A percentile compares a stretch with the other conserved stretches of the same genome.
Conservation (phyloP, 208 protist genomes). For the Entamoeba moshkovskii region DNA sequence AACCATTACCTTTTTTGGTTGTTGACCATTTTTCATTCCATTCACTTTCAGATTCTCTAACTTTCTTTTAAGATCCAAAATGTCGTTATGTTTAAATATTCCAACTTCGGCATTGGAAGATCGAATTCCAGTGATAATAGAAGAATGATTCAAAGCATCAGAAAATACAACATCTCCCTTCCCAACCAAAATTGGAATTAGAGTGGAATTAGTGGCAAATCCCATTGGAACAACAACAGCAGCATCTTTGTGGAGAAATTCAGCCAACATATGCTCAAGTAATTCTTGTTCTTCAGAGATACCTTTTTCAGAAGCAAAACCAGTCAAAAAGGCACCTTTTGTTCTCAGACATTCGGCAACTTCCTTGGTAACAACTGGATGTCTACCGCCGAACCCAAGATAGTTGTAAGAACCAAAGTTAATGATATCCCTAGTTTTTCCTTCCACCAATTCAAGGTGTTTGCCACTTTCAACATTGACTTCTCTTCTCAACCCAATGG, state of each 20-base stretch:
- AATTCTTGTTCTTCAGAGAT: neutral
- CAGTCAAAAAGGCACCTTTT: neutral
- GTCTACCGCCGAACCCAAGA: slow-evolving; percentile 81
- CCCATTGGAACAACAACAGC: slow-evolving; percentile 54
- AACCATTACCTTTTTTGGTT: slow-evolving; percentile 50
- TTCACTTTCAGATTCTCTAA: slow-evolving; percentile 61
- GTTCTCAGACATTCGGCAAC: neutral
- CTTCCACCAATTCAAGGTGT: neutral
- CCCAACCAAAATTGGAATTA: slow-evolving; percentile 40
- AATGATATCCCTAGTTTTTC: slow-evolving; percentile 28
- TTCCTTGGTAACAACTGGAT: slow-evolving; percentile 20
- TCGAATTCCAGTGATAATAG: slow-evolving; percentile 46
- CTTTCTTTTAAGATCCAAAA: slow-evolving; percentile 43
- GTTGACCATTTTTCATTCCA: slow-evolving; percentile 59
- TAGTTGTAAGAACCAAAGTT: slow-evolving; percentile 96
- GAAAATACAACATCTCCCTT: slow-evolving; percentile 45
- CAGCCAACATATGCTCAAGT: slow-evolving; percentile 41
- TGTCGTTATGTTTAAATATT: slow-evolving; percentile 54
- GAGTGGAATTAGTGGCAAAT: slow-evolving; percentile 57
- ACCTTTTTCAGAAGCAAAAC: neutral
- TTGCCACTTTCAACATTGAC: neutral
- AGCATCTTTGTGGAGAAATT: slow-evolving; percentile 49
- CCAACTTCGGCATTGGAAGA: slow-evolving; percentile 43
- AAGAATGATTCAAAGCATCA: slow-evolving; percentile 36
- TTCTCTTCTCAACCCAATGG: neutral